Conservation (phyloP, 495 filamentous ascomycete species). For the Pseudevernia furfuracea region DNA sequence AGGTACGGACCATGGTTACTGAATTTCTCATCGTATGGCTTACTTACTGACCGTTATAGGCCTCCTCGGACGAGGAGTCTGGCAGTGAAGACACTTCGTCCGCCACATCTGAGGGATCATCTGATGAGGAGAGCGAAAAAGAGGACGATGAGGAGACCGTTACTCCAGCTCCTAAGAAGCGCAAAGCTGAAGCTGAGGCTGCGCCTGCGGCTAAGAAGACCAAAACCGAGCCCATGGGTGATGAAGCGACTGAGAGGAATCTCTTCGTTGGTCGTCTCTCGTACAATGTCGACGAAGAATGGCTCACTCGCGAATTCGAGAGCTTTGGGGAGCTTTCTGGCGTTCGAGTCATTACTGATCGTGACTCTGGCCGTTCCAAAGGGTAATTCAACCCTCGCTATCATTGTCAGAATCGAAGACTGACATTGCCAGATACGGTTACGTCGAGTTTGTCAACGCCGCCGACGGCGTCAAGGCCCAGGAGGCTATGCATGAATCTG, state of each 20-base stretch:
- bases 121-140: constrained; percentile 47
- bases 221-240: constrained; percentile 54
- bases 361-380: constrained; percentile 73
- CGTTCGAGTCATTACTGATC: constrained; percentile 77
- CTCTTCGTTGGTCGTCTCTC: constrained; percentile 92
- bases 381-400: constrained; percentile 43
- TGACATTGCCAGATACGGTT: constrained; percentile 63
- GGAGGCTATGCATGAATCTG: constrained; percentile 67
- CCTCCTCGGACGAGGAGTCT: constrained; percentile 20
- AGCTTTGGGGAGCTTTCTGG: constrained; percentile 68
- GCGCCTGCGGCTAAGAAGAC: constrained; percentile 67
- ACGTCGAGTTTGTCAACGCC: constrained; percentile 76
- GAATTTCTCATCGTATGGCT: constrained; percentile 27
- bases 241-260: constrained; percentile 56
- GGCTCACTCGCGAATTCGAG: constrained; percentile 80
- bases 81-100: constrained; percentile 35
- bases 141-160: constrained; percentile 40
- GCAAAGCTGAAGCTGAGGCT: constrained; percentile 71
- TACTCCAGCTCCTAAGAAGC: constrained; percentile 62
- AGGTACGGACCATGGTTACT: constrained; percentile 18
- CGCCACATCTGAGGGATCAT: constrained; percentile 38
- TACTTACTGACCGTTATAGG: neutral
- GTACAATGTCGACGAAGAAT: constrained; percentile 91
- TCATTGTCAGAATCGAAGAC: constrained; percentile 10
- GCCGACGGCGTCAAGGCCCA: constrained; percentile 69